phyloP scores from a whole-genome alignment of 768 basidiomycete species.

The Agaricus blazei region DNA sequence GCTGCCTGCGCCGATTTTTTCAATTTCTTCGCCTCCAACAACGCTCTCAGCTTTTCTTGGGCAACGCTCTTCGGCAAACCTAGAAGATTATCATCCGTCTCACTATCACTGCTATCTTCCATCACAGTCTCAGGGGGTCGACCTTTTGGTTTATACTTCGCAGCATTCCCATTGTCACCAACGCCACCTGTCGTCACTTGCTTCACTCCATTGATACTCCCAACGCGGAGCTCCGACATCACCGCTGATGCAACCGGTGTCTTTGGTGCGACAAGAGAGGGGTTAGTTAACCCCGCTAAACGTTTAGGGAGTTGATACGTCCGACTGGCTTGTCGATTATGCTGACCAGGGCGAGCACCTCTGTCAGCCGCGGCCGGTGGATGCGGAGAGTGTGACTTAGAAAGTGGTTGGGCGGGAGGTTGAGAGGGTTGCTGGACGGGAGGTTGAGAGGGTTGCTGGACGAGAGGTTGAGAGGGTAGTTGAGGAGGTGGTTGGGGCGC shows the following conservation, averaged over 20 bases:
- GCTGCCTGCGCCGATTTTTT: slow-evolving; percentile 21
- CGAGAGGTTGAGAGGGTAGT: too few relatives aligned
- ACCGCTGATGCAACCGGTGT: slow-evolving; percentile 8
- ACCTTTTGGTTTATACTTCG: slow-evolving; percentile 54
- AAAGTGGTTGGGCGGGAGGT: not conserved
- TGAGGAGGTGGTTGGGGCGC: too few relatives aligned
- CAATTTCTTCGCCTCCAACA: slow-evolving; percentile 45
- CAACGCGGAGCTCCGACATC: slow-evolving; percentile 9
- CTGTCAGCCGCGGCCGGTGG: not conserved
- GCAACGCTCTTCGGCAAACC: slow-evolving; percentile 65
- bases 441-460: too few relatives aligned
- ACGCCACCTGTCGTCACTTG: slow-evolving; percentile 4
- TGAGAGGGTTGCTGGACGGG: not conserved
- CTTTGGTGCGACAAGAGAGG: not conserved
- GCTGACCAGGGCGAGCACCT: not conserved
- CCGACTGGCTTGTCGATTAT: slow-evolving; percentile 6
- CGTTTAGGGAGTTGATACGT: slow-evolving; percentile 6
- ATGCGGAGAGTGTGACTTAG: not conserved
- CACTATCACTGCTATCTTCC: slow-evolving; percentile 52
- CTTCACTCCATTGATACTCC: slow-evolving; percentile 4
- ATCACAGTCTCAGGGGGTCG: slow-evolving; percentile 61
- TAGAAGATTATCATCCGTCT: slow-evolving; percentile 40
- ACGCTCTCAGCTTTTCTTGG: slow-evolving; percentile 53
- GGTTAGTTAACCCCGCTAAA: not conserved
- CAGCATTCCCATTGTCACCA: slow-evolving; percentile 1